Conservation (phyloP, 139 green algal genomes). For the Chlorella sp. region DNA sequence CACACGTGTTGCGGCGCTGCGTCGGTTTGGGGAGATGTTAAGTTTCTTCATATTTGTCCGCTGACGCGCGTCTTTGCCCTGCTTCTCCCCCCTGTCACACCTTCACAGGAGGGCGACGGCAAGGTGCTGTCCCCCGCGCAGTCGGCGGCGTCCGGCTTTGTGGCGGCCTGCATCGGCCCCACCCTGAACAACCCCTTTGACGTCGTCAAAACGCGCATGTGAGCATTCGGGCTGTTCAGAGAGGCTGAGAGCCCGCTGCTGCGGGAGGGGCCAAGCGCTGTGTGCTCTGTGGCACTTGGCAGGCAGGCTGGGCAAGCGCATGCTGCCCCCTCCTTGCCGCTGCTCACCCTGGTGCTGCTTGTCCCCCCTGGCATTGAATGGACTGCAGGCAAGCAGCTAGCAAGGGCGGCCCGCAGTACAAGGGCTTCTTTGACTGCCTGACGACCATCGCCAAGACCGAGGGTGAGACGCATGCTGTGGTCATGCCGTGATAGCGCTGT, state of each 20-base stretch:
- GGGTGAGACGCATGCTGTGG: slow-evolving; percentile 38
- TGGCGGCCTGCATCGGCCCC: slow-evolving; percentile 87
- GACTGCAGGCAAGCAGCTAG: background rate
- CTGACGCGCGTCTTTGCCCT: too few relatives aligned
- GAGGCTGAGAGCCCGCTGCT: too few relatives aligned
- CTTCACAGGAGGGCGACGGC: slow-evolving; percentile 78
- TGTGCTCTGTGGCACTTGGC: too few relatives aligned
- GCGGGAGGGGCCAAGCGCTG: too few relatives aligned
- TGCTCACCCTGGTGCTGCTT: too few relatives aligned
- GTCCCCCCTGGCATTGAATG: too few relatives aligned
- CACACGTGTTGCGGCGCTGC: too few relatives aligned
- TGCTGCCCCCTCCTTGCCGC: too few relatives aligned
- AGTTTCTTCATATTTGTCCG: too few relatives aligned
- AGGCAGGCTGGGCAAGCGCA: too few relatives aligned
- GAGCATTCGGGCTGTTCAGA: background rate
- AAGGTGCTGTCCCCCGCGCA: slow-evolving; percentile 77
- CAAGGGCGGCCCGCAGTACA: slow-evolving; percentile 74
- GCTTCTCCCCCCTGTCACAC: too few relatives aligned
- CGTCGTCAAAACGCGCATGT: slow-evolving; percentile 83
- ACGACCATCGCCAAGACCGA: slow-evolving; percentile 83
- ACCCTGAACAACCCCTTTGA: slow-evolving; percentile 93
- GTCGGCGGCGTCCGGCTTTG: slow-evolving; percentile 89
- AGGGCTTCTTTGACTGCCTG: slow-evolving; percentile 86
- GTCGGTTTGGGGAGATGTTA: too few relatives aligned
- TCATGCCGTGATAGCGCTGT: background rate